Evolutionary conservation across 805 yeast genomes (phyloP).

Genomic region (Zygotorulaspora chibaensis): DNA sequence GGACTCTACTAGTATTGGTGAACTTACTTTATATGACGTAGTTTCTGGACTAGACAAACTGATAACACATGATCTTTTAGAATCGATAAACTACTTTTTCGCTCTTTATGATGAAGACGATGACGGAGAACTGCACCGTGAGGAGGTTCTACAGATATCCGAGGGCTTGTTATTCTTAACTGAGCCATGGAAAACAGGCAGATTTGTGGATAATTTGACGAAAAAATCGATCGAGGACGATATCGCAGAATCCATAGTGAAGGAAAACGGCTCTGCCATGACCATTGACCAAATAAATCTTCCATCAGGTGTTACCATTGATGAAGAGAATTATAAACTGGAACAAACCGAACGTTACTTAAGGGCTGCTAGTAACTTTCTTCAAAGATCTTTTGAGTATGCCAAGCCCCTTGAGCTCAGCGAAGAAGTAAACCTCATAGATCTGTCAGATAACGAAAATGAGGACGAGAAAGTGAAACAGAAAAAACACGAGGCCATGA

Average conservation of each 20-base stretch:
- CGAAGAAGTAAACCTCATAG: conserved; percentile 37
- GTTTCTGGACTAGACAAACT: conserved; percentile 69
- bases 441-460: conserved; percentile 40
- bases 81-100: conserved; percentile 72
- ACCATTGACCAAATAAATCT: conserved; percentile 41
- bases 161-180: conserved; percentile 84
- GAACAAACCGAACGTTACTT: conserved; percentile 77
- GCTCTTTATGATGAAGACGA: conserved; percentile 61
- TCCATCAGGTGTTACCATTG: conserved; percentile 58
- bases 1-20: conserved; percentile 55
- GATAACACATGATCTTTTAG: conserved; percentile 70
- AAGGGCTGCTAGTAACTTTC: conserved; percentile 79
- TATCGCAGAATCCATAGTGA: conserved; percentile 57
- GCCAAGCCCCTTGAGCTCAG: conserved; percentile 65
- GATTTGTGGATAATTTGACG: conserved; percentile 59
- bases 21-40: conserved; percentile 63
- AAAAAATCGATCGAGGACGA: conserved; percentile 58
- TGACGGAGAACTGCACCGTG: conserved; percentile 64
- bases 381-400: conserved; percentile 84
- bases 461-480: conserved; percentile 24
- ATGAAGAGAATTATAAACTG: conserved; percentile 55
- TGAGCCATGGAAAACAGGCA: conserved; percentile 78
- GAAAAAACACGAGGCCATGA: conserved; percentile 35
- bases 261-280: conserved; percentile 31
- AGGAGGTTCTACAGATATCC: conserved; percentile 75